Evolutionary conservation across 192 early-diverging fungal species (phyloP).

Genomic region (Backusella sp.): DNA sequence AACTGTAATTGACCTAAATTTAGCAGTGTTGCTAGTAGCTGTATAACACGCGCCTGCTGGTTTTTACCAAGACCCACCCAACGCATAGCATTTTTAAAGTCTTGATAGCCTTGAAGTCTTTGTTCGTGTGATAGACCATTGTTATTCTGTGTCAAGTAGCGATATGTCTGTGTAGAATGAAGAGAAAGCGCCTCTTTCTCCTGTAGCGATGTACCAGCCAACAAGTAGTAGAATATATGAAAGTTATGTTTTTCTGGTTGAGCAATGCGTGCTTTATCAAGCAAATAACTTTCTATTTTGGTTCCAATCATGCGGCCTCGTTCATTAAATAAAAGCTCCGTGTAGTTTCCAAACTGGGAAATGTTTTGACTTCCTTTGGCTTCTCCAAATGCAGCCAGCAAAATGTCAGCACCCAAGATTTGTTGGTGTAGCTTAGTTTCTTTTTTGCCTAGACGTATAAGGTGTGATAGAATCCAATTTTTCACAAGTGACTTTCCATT

Average conservation of each 20-base stretch:
- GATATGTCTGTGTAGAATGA: constrained; percentile 57
- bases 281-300: constrained; percentile 79
- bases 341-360: constrained; percentile 80
- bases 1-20: constrained; percentile 90
- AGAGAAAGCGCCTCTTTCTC: constrained; percentile 77
- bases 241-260: constrained; percentile 57
- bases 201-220: constrained; percentile 74
- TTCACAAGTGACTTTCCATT: constrained; percentile 83
- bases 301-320: constrained; percentile 85
- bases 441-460: constrained; percentile 71
- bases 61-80: constrained; percentile 78
- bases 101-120: constrained; percentile 47
- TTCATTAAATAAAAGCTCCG: constrained; percentile 89
- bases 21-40: constrained; percentile 79
- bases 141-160: constrained; percentile 59
- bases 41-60: constrained; percentile 80
- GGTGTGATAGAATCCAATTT: constrained; percentile 61
- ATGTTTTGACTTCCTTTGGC: constrained; percentile 67
- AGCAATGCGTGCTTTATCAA: constrained; percentile 81
- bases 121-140: constrained; percentile 59
- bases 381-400: constrained; percentile 84
- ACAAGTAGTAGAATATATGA: constrained; percentile 93
- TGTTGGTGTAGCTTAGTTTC: constrained; percentile 63
- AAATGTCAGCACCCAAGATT: constrained; percentile 66
- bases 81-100: constrained; percentile 73